Evolutionary conservation across 306 rosid species (phyloP).

Genomic region (Casuarina equisetifolia): DNA sequence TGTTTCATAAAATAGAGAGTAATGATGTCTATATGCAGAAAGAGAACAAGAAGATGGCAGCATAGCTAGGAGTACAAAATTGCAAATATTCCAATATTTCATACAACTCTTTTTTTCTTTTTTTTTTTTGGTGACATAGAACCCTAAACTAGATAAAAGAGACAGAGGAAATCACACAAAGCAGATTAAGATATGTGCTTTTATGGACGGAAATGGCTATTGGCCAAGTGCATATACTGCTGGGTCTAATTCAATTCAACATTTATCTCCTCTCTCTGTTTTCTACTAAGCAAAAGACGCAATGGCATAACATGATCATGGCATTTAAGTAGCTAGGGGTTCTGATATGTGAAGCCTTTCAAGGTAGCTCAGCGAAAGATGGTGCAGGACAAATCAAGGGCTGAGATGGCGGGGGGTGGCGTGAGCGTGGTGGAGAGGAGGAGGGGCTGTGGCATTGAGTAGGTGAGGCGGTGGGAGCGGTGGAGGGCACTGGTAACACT

Average conservation of each 20-base stretch:
- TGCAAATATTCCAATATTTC: conserved; percentile 7
- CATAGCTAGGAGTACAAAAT: not conserved
- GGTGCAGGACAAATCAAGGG: conserved; percentile 13
- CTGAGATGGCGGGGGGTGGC: conserved; percentile 17
- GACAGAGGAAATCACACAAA: not conserved
- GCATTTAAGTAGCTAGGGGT: conserved; percentile 1
- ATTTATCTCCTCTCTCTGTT: conserved; percentile 3
- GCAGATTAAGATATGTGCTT: not conserved
- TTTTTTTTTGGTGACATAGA: conserved; percentile 3
- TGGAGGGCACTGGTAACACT: conserved; percentile 83
- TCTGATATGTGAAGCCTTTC: not conserved
- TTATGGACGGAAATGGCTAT: conserved; percentile 5
- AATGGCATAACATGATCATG: not conserved
- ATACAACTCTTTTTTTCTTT: not conserved
- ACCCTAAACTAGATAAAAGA: conserved; percentile 17
- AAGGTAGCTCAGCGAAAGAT: not conserved
- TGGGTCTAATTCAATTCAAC: conserved; percentile 18
- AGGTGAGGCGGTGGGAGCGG: conserved; percentile 25
- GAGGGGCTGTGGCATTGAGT: conserved; percentile 60
- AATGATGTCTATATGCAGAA: not conserved
- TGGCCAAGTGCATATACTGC: conserved; percentile 6
- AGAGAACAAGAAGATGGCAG: conserved; percentile 9
- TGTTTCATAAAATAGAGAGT: not conserved
- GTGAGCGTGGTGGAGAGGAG: conserved; percentile 46
- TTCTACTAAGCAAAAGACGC: not conserved